Conservation (phyloP, 2,329 filamentous ascomycete genomes). For the Myriosclerotinia curreyana region DNA sequence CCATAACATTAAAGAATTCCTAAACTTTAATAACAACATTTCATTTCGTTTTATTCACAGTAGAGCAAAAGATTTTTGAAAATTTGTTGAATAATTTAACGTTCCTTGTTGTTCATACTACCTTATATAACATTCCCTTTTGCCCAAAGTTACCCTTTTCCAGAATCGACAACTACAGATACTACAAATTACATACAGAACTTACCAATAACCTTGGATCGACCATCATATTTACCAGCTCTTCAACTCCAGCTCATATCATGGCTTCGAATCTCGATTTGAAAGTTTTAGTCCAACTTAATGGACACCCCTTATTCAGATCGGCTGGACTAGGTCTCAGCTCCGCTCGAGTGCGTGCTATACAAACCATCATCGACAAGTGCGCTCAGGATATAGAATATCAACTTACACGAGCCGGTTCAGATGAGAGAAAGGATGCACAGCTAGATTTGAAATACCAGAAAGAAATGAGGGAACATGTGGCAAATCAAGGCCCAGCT, state of each 20-base stretch:
- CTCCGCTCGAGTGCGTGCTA: not conserved
- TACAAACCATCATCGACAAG: not conserved
- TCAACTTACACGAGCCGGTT: not conserved
- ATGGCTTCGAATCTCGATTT: not conserved
- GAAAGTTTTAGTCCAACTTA: not conserved
- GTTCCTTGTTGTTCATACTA: fast-evolving
- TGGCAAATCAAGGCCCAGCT: not conserved
- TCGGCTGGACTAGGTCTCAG: not conserved
- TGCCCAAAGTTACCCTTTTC: not conserved
- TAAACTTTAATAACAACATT: not conserved
- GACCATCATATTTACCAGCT: not conserved
- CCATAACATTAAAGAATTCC: not conserved
- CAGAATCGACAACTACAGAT: not conserved
- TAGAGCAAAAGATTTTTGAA: not conserved
- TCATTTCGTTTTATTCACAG: not conserved
- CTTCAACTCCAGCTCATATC: not conserved
- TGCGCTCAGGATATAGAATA: not conserved
- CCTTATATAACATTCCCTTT: not conserved
- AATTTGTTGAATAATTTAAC: not conserved
- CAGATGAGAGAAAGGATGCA: not conserved
- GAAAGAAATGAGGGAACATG: not conserved
- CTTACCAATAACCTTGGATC: not conserved
- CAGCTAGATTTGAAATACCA: not conserved
- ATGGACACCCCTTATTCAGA: not conserved
- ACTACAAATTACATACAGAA: not conserved